Percentiles rank a stretch among this genome's conserved stretches.
Evolutionary conservation across 2,329 filamentous ascomycete species (phyloP).

Genomic region (Penicillium sp.): DNA sequence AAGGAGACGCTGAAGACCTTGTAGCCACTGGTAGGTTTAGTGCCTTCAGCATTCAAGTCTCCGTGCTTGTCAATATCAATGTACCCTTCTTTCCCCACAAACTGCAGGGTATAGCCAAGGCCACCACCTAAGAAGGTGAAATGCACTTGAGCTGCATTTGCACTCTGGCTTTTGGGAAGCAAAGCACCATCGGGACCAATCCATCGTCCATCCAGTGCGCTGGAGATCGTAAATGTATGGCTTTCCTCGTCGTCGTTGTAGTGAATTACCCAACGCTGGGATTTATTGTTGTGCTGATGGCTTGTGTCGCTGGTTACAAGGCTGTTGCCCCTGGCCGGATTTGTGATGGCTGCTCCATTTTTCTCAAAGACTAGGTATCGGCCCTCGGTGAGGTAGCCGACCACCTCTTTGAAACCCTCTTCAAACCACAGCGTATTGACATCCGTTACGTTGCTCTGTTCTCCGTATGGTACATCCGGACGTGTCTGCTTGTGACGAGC

Average conservation of each 20-base stretch:
- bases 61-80: conserved; percentile 14
- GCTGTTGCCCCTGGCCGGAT: conserved; percentile 14
- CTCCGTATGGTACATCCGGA: conserved; percentile 45
- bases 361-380: conserved; percentile 47
- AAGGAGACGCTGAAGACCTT: conserved; percentile 31
- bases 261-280: conserved; percentile 47
- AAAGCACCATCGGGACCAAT: conserved; percentile 23
- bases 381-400: conserved; percentile 48
- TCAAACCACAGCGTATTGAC: conserved; percentile 38
- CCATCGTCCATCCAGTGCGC: conserved; percentile 36
- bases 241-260: conserved; percentile 28
- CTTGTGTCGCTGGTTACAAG: conserved; percentile 22
- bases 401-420: conserved; percentile 46
- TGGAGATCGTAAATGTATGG: conserved; percentile 35
- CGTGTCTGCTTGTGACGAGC: conserved; percentile 30
- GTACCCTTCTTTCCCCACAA: conserved; percentile 18
- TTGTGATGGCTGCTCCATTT: conserved; percentile 39
- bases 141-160: conserved; percentile 23
- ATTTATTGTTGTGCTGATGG: conserved; percentile 32
- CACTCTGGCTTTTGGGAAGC: conserved; percentile 11
- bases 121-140: conserved; percentile 32
- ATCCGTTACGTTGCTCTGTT: conserved; percentile 30
- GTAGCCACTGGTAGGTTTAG: conserved; percentile 15
- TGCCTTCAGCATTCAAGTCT: conserved; percentile 2
- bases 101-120: conserved; percentile 28